Evolutionary conservation across 1,284 basidiomycete genomes (phyloP).

Genomic region (Ustilago hordei): DNA sequence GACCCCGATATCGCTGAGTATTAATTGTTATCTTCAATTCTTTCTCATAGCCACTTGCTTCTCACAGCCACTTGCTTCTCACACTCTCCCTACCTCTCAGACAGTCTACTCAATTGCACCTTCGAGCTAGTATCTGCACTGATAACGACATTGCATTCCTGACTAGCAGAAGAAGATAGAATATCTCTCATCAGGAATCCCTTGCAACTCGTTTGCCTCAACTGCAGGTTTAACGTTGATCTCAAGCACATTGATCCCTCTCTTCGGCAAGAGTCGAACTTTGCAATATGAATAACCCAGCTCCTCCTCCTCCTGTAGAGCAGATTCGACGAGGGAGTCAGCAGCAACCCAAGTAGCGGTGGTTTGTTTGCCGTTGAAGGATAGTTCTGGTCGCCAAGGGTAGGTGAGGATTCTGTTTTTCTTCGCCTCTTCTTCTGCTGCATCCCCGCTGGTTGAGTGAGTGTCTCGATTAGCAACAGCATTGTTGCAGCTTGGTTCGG

Average conservation of each 20-base stretch:
- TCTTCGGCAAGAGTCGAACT: conserved; percentile 32
- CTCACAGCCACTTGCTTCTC: neutral
- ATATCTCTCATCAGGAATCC: conserved; percentile 35
- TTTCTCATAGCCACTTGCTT: too few species aligned
- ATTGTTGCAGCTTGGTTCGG: neutral
- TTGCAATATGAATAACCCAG: conserved; percentile 35
- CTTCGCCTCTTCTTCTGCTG: neutral
- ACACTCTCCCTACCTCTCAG: neutral
- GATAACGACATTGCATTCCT: neutral
- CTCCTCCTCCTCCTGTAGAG: conserved; percentile 5
- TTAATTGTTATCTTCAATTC: too few species aligned
- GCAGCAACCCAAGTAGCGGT: conserved; percentile 21
- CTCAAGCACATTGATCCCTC: conserved; percentile 49
- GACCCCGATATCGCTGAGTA: too few species aligned
- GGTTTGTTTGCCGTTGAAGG: conserved; percentile 38
- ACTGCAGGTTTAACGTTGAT: conserved; percentile 23
- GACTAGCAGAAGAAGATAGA: conserved; percentile 40
- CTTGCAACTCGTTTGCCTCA: conserved; percentile 6
- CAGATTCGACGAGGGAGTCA: conserved; percentile 22
- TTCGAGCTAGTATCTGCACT: too few species aligned
- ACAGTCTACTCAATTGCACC: neutral
- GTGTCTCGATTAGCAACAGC: conserved; percentile 6
- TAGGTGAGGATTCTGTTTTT: conserved; percentile 11
- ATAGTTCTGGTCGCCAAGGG: conserved; percentile 38
- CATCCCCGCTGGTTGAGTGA: neutral